Evolutionary conservation across 108 stramenopile species (phyloP), one percentile per base, ranked within the genome.

Genomic region (Fistulifera pelliculosa): DNA sequence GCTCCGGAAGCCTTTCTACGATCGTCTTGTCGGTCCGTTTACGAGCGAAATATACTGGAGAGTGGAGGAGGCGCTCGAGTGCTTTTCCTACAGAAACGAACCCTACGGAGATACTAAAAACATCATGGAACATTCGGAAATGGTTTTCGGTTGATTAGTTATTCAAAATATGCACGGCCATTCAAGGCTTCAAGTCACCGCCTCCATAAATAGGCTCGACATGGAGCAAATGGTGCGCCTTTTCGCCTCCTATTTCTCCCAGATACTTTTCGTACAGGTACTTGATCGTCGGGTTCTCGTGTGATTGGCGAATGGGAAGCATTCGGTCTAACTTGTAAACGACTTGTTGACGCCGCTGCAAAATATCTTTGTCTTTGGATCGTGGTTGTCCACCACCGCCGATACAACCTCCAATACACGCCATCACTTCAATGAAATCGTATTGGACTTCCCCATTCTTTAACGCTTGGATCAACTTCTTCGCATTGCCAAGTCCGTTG

Each of bases 381-480:
- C 73, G 73, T 1, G 76, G 76, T 47, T 69, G 64, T 11, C 76
- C 76, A 1, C 76, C 76, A 0, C 76, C 76, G 38, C 76, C 76
- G 24, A 77, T 41, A 41, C 76, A 77, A 14, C 76, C 76, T 45
- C 76, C 76, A 35, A 62, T 58, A 57, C 76, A 77, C 0, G 76
- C 52, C 76, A 77, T 77, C 18, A 77, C 60, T 55, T 77, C 76
- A 43, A 77, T 73, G 31, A 74, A 62, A 15, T 70, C 41, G 49
- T 52, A 77, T 15, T 71, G 40, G 8, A 62, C 47, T 17, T 70
- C 58, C 47, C 67, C 49, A 7, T 62, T 44, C 27, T 77, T 68
- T 38, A 61, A 59, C 12, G 17, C 41, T 21, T 49, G 39, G 11
- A 77, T 59, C 21, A 77, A 52, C 17, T 74, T 65, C n/a, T 62